Conservation (phyloP, 1,284 basidiomycete species). For the Cryptococcus deneoformans region DNA sequence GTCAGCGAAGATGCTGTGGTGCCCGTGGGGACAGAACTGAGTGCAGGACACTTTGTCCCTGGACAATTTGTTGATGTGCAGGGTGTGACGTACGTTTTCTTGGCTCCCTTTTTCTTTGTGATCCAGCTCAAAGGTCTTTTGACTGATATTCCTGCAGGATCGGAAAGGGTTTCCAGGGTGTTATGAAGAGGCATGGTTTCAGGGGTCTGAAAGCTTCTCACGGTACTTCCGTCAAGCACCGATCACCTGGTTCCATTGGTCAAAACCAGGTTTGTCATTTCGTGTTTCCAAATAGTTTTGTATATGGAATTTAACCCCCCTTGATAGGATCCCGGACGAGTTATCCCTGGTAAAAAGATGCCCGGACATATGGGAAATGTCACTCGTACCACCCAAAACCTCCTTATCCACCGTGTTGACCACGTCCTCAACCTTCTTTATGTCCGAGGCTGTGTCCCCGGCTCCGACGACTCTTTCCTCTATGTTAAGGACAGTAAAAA, state of each 20-base stretch:
- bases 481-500: constrained; percentile 80
- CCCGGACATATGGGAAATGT: constrained; percentile 87
- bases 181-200: constrained; percentile 97
- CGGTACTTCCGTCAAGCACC: constrained; percentile 94
- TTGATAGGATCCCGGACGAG: constrained; percentile 80
- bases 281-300: neutral
- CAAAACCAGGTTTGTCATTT: constrained; percentile 73
- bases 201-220: constrained; percentile 89
- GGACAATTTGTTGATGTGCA: constrained; percentile 95
- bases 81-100: constrained; percentile 73
- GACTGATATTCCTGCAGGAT: constrained; percentile 60
- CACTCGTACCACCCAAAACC: constrained; percentile 82
- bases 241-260: constrained; percentile 89
- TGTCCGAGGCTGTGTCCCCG: constrained; percentile 62
- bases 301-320: neutral
- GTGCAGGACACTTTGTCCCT: constrained; percentile 94
- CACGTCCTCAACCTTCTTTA: constrained; percentile 80
- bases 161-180: constrained; percentile 96
- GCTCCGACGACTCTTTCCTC: constrained; percentile 57
- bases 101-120: neutral
- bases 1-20: constrained; percentile 86
- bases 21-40: constrained; percentile 83
- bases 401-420: constrained; percentile 86
- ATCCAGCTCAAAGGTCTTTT: too few species aligned
- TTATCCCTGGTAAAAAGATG: constrained; percentile 99